Evolutionary conservation across 1,284 basidiomycete species (phyloP), one percentile per base, ranked within the genome.

Genomic region (Pascua sp.): DNA sequence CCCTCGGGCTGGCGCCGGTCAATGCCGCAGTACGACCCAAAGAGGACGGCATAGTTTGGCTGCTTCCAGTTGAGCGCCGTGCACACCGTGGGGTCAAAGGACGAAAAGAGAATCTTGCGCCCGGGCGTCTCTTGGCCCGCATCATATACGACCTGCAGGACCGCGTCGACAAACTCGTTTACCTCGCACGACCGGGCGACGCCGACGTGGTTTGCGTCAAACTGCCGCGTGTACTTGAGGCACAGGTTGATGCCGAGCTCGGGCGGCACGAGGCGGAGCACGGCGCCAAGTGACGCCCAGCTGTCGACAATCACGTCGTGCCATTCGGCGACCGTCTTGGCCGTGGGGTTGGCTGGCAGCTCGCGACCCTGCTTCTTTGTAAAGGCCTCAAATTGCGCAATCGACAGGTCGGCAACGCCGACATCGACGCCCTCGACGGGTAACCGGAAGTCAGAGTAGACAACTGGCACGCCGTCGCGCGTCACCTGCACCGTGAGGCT

Each of bases 41-140:
- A 91, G 79, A 98, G 96, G 37, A 98, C 95, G 52, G 96, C 92
- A 81, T 97, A 91, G 76, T 98, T 98, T 15, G 96, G 96, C 78
- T 99, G 96, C 78, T 99, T 99, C 94, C 96, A 98, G 75, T 98
- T 98, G 55, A 98, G 55, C 49, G 75, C 77, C 37, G 70, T 70
- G 54, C 91, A 94, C 4, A 91, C 84, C 66, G 89, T 87, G 11
- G 93, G 90, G 59, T 86, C 87, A 75, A 90, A 96, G 12, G 91
- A 93, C 48, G 87, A 87, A 72, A 97, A 91, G 12, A 91, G 85
- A 56, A 96, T 84, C 67, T 87, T 86, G 53, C 91, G 81, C n/a
- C 71, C 67, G 11, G 64, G 65, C 44, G 62, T 65, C 17, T 52
- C 55, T 80, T 79, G 60, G 77, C 81, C 83, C 57, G 87, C 83